A percentile compares a stretch with the other conserved stretches of the same genome.
These are phyloP conservation scores for Colletotrichum ledebouriae DNA, from an alignment of 2,329 filamentous ascomycete genomes.

Conservation along the genomic window DNA sequence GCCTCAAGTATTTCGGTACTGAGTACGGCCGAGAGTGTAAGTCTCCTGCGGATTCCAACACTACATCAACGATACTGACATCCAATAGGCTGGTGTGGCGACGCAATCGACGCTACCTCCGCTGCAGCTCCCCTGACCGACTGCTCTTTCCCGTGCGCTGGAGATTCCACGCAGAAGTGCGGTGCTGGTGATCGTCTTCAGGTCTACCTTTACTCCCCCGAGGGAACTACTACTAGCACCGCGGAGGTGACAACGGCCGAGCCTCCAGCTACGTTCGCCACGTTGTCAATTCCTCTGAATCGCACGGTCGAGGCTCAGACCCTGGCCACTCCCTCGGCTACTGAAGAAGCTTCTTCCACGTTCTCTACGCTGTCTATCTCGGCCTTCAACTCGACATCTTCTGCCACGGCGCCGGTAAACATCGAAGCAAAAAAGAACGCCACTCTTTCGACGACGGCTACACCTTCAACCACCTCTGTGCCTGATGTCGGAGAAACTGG, in stretches of 20 bases:
- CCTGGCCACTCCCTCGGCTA: not conserved
- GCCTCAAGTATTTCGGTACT: conserved; percentile 50
- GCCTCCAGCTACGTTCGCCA: not conserved
- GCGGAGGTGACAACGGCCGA: not conserved
- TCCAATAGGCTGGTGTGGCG: conserved; percentile 51
- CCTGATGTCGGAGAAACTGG: not conserved
- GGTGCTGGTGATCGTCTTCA: conserved; percentile 52
- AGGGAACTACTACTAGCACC: not conserved
- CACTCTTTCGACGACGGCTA: not conserved
- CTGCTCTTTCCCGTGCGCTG: conserved; percentile 52
- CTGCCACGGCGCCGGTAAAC: not conserved
- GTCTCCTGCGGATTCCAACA: not conserved
- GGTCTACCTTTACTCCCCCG: conserved; percentile 48
- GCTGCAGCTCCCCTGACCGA: conserved; percentile 48
- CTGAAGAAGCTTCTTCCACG: not conserved
- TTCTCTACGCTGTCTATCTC: not conserved
- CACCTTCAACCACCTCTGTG: not conserved
- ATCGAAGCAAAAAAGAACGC: not conserved
- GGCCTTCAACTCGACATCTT: not conserved
- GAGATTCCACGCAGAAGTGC: conserved; percentile 52
- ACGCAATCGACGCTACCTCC: conserved; percentile 48
- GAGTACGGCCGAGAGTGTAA: conserved; percentile 55
- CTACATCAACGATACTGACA: too few relatives aligned
- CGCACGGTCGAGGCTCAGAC: not conserved
- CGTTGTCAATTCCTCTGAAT: not conserved